phyloP scores from a whole-genome alignment of 1,284 basidiomycete genomes.

The Pisolithus thermaeus region DNA sequence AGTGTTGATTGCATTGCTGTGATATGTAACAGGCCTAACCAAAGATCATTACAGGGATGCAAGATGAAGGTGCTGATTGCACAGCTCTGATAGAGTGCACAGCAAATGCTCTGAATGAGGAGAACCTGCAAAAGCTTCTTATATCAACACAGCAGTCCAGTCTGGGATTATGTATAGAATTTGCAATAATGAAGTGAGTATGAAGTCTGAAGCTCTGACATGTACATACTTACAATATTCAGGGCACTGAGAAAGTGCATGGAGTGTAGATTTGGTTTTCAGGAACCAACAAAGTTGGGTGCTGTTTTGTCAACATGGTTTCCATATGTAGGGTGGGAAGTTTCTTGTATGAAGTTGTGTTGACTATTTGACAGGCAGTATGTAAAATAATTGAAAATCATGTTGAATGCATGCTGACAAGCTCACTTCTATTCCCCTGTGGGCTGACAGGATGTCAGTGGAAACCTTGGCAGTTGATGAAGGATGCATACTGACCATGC shows the following conservation, averaged over 20 bases:
- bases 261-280: no score
- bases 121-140: slow-evolving; percentile 1
- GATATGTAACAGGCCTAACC: not conserved
- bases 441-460: no score
- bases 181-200: not conserved
- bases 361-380: not conserved
- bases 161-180: slow-evolving; percentile 3
- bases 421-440: no score
- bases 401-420: no score
- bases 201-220: not conserved
- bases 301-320: not conserved
- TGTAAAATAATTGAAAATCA: no score
- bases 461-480: no score
- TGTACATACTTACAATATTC: no score
- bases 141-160: slow-evolving; percentile 5
- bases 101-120: slow-evolving; percentile 2
- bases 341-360: not conserved
- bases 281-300: no score
- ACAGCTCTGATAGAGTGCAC: slow-evolving; percentile 1
- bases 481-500: no score
- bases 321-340: not conserved
- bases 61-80: not conserved
- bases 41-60: not conserved
- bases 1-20: not conserved
- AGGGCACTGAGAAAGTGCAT: no score